phyloP scores from a whole-genome alignment of 2,329 filamentous ascomycete genomes.

The Arthroderma sp. region DNA sequence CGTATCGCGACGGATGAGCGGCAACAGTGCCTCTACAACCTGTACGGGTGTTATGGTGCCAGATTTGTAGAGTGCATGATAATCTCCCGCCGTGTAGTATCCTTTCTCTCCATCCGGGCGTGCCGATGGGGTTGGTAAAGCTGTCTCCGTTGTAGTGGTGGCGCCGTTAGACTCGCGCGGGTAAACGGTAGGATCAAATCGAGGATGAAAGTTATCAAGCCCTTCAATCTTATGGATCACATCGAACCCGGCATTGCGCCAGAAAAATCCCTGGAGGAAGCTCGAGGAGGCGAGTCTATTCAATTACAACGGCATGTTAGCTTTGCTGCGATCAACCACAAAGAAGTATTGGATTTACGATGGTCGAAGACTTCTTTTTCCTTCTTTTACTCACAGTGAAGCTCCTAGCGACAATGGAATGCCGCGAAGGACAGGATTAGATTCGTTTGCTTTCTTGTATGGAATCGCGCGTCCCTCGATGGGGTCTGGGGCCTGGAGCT shows the following conservation, averaged over 20 bases:
- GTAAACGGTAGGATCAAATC: slow-evolving; percentile 46
- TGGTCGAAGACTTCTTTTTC: no score
- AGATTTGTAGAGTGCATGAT: slow-evolving; percentile 58
- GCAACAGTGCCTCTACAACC: slow-evolving; percentile 58
- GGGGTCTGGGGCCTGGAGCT: slow-evolving; percentile 18
- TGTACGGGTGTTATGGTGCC: slow-evolving; percentile 58
- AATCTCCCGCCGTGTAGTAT: slow-evolving; percentile 63
- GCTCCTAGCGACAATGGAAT: slow-evolving; percentile 48
- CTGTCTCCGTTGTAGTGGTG: slow-evolving; percentile 9
- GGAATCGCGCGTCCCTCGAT: slow-evolving; percentile 28
- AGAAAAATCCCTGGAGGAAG: slow-evolving; percentile 52
- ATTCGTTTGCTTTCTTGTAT: slow-evolving; percentile 38
- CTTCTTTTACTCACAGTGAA: slow-evolving; percentile 2
- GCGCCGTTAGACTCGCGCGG: slow-evolving; percentile 21
- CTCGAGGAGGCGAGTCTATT: slow-evolving; percentile 44
- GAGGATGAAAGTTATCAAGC: slow-evolving; percentile 41
- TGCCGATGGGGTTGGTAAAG: slow-evolving; percentile 21
- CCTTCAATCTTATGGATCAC: slow-evolving; percentile 41
- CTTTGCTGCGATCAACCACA: not conserved
- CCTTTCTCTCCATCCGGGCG: slow-evolving; percentile 22
- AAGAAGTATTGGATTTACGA: no score
- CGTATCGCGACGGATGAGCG: slow-evolving; percentile 51
- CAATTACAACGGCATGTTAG: slow-evolving; percentile 1
- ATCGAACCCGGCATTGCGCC: slow-evolving; percentile 56
- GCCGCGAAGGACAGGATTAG: slow-evolving; percentile 60